Base-by-base conservation (phyloP, 345 rosid genomes). In the Gossypium sturtianum region DNA sequence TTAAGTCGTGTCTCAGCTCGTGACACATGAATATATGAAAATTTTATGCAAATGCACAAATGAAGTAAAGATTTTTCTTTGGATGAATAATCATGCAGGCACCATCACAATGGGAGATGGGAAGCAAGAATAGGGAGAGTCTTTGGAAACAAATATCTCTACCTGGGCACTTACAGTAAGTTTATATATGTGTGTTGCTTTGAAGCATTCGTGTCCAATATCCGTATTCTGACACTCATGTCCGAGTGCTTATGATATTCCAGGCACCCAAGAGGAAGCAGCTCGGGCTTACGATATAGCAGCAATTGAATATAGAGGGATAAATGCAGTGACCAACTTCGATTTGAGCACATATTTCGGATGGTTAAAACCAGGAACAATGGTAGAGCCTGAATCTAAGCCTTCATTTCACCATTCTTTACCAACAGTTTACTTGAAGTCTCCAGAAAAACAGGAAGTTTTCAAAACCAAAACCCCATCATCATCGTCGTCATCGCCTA, bases 91-190 rank as follows among this genome's bases (percentile, higher is more conserved):
- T 64, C 66, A 17, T 70, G 78, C 87, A 87, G 91, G 84, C 90
- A 87, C 77, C 93, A 89, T 66, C 89, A 89, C 56, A 89, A 87
- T 66, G 89, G 90, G 34, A 83, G 89, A 83, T 89, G 93, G 90
- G 93, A 89, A 82, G 93, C 89, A 58, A 84, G 89, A 70, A 87
- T 87, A 38, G 88, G 89, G 41, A 82, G 91, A 80, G 89, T 86
- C 58, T 89, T 89, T 4, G 89, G 93, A 51, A 87, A 84, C 86
- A 87, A 89, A 74, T 89, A 87, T 75, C 89, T 87, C 49, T 89
- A 89, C 73, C 89, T 89, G 20, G 93, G 93, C 66, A 89, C 93
- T 49, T 87, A 89, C 86, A 67, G 93, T 89, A 78, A 84, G 89
- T 80, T 4, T 19, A 2, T 44, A 34, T 17, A 52, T 52, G 20